Evolutionary conservation across 106 monocot species (phyloP).

Genomic region (Allium cepa): DNA sequence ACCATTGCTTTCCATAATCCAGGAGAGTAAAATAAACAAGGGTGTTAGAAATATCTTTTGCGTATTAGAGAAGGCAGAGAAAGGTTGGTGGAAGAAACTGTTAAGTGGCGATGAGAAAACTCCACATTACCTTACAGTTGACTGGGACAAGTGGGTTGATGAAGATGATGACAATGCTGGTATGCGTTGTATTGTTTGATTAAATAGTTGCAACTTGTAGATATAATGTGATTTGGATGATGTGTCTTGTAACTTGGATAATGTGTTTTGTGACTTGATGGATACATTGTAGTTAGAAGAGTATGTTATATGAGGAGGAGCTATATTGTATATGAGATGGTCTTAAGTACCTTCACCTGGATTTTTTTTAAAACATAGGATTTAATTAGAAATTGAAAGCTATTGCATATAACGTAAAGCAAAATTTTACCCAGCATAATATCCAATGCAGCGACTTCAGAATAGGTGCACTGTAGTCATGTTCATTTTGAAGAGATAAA

Average conservation of each 20-base stretch:
- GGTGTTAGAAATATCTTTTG: slow-evolving; percentile 74
- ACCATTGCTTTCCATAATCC: slow-evolving; percentile 4
- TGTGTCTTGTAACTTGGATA: too few relatives aligned
- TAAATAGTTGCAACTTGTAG: too few relatives aligned
- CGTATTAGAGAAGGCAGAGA: slow-evolving; percentile 61
- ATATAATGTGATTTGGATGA: too few relatives aligned
- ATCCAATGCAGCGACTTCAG: too few relatives aligned
- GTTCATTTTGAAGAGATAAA: too few relatives aligned
- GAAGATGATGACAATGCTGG: slow-evolving; percentile 65
- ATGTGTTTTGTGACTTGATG: background rate
- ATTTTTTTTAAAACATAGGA: background rate
- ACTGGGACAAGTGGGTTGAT: slow-evolving; percentile 92
- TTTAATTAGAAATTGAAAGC: too few relatives aligned
- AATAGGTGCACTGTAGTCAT: too few relatives aligned
- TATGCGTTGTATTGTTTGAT: background rate
- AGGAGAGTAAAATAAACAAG: slow-evolving; percentile 81
- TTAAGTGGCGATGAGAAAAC: slow-evolving; percentile 56
- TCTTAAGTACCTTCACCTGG: background rate
- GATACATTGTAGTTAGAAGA: background rate
- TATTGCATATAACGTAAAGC: too few relatives aligned
- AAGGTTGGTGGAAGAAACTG: slow-evolving; percentile 77
- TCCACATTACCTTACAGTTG: slow-evolving; percentile 85
- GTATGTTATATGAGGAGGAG: background rate
- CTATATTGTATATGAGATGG: too few relatives aligned
- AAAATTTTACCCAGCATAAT: too few relatives aligned